Evolutionary conservation across 345 rosid species (phyloP).

Genomic region (Brassica carinata): DNA sequence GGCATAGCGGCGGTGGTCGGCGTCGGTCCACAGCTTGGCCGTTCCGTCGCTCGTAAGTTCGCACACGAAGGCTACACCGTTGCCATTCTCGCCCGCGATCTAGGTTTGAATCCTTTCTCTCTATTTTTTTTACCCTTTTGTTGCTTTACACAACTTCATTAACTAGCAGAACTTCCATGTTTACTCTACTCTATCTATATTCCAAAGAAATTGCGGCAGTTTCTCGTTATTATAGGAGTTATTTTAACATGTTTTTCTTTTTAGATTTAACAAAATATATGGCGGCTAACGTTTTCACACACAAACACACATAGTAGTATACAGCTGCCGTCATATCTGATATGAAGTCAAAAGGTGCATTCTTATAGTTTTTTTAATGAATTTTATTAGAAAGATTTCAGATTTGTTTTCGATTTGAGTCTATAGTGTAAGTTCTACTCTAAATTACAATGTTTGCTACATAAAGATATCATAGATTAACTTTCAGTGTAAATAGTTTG

Average conservation of each 20-base stretch:
- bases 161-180: neutral
- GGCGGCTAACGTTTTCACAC: slow-evolving; percentile 7
- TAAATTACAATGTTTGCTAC: neutral
- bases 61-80: slow-evolving; percentile 97
- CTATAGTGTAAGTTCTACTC: neutral
- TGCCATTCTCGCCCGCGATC: slow-evolving; percentile 93
- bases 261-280: neutral
- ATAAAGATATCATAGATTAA: neutral
- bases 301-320: neutral
- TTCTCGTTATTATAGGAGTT: neutral
- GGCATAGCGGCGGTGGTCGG: slow-evolving; percentile 97
- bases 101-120: slow-evolving; percentile 50
- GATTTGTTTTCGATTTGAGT: slow-evolving; percentile 1
- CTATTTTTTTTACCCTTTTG: neutral
- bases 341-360: neutral
- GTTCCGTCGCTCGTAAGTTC: slow-evolving; percentile 83
- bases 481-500: neutral
- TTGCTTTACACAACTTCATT: neutral
- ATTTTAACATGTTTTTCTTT: neutral
- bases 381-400: neutral
- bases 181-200: slow-evolving; percentile 5
- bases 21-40: slow-evolving; percentile 91
- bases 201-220: slow-evolving; percentile 7
- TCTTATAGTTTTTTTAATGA: neutral
- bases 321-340: neutral